These are phyloP conservation scores for Whalleya microplaca DNA, from an alignment of 2,329 filamentous ascomycete species.

Conservation along the genomic window DNA sequence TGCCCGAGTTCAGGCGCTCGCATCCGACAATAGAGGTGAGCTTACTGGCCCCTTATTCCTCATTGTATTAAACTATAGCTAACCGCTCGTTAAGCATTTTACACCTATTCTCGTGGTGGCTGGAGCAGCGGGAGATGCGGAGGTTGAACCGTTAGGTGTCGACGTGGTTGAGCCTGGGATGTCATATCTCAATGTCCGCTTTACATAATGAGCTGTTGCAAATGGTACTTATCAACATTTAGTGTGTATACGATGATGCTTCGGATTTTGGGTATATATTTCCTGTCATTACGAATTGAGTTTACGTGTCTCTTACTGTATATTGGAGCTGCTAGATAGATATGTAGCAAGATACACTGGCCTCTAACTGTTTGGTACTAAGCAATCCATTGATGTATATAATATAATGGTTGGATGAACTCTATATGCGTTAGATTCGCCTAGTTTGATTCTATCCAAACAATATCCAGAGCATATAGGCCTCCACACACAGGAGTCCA, in stretches of 20 bases:
- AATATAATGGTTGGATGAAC: no score
- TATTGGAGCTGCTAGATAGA: no score
- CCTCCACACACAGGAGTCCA: not conserved
- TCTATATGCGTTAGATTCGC: no score
- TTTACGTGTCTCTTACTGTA: no score
- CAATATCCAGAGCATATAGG: not conserved
- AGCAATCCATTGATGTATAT: no score
- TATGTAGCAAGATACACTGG: no score
- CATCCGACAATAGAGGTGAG: slow-evolving; percentile 25
- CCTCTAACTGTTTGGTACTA: no score
- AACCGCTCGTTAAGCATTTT: slow-evolving; percentile 17
- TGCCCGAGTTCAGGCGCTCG: slow-evolving; percentile 26
- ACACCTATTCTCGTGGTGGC: slow-evolving; percentile 27
- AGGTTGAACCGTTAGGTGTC: slow-evolving; percentile 16
- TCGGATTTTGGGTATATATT: no score
- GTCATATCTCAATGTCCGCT: slow-evolving; percentile 30
- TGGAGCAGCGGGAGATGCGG: slow-evolving; percentile 24
- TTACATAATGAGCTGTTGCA: slow-evolving; percentile 1
- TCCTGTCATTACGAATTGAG: no score
- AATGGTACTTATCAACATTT: no score
- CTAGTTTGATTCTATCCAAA: not conserved
- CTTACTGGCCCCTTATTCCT: not conserved
- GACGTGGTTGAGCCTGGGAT: slow-evolving; percentile 29
- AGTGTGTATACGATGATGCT: no score
- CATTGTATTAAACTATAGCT: not conserved